phyloP scores from a whole-genome alignment of 2,329 filamentous ascomycete genomes.

The Xylaria sp. region DNA sequence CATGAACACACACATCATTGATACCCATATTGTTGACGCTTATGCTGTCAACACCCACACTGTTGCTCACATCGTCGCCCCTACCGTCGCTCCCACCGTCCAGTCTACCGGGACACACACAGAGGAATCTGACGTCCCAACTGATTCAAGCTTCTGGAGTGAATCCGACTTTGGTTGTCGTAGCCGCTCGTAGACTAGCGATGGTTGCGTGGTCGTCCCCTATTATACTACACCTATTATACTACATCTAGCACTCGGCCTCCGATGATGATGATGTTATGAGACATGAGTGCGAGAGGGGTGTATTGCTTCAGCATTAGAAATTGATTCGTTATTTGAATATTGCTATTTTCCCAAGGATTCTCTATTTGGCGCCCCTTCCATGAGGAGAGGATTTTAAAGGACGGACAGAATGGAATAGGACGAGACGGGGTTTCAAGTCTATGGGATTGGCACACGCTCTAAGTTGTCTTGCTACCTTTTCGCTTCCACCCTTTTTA shows the following conservation, averaged over 20 bases:
- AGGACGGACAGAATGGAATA: neutral
- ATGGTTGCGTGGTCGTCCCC: neutral
- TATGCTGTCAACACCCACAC: too few relatives aligned
- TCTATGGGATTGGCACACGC: neutral
- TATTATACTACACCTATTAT: neutral
- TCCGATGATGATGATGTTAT: neutral
- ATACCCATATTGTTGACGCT: neutral
- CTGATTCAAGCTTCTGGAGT: slow-evolving; percentile 23
- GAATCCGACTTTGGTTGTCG: slow-evolving; percentile 4
- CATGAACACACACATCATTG: neutral
- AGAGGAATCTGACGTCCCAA: slow-evolving; percentile 8
- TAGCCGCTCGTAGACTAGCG: neutral
- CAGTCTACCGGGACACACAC: neutral
- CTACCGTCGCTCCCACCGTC: too few relatives aligned
- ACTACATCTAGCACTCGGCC: neutral
- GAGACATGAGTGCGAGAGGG: neutral
- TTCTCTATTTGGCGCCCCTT: neutral
- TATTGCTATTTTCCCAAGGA: neutral
- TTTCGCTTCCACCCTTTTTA: neutral
- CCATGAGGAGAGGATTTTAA: neutral
- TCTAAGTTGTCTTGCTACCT: neutral
- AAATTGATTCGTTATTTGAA: neutral
- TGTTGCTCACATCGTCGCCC: neutral
- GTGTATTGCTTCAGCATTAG: neutral
- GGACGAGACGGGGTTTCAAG: neutral